These are phyloP conservation scores for Mercurialis annua DNA, from an alignment of 345 rosid genomes.

Conservation along the genomic window DNA sequence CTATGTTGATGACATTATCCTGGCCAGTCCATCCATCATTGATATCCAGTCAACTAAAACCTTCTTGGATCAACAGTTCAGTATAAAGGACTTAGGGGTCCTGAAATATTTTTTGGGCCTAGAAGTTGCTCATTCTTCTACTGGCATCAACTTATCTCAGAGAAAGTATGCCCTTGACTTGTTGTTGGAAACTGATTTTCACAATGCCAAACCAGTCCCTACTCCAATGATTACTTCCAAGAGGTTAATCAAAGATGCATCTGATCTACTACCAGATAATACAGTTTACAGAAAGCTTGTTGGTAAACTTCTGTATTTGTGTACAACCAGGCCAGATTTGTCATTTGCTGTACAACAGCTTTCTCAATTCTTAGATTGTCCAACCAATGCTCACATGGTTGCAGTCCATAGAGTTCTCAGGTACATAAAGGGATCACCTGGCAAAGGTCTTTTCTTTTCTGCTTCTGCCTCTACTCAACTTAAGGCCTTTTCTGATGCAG, in stretches of 20 bases:
- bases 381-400: background rate
- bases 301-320: background rate
- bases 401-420: background rate
- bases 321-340: background rate
- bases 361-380: background rate
- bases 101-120: background rate
- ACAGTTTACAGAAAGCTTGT: background rate
- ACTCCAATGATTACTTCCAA: background rate
- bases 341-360: background rate
- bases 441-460: background rate
- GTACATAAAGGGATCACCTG: background rate
- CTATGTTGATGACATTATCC: background rate
- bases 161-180: background rate
- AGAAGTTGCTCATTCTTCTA: background rate
- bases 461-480: background rate
- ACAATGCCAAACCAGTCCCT: background rate
- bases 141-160: background rate
- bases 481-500: background rate
- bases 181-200: too few species aligned
- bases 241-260: too few species aligned
- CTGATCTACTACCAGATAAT: too few species aligned
- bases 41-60: background rate
- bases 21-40: background rate
- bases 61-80: background rate
- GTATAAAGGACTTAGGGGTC: background rate